Percentiles rank a stretch among this genome's conserved stretches.
phyloP scores from a whole-genome alignment of 768 basidiomycete species.

The Steccherinum ochraceum region DNA sequence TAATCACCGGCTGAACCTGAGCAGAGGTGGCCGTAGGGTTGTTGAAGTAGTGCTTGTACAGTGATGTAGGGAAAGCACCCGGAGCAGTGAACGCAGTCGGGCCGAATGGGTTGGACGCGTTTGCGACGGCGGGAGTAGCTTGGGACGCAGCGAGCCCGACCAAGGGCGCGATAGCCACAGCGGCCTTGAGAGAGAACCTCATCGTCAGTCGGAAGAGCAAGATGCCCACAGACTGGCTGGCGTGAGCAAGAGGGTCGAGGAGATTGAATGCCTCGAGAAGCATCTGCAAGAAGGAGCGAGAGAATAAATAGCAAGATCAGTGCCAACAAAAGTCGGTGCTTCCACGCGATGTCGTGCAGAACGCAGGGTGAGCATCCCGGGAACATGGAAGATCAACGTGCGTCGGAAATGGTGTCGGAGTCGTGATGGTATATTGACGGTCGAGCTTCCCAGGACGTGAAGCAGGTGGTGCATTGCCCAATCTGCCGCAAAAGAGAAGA shows the following conservation, averaged over 20 bases:
- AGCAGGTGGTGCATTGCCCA: too few species aligned
- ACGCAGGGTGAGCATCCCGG: too few species aligned
- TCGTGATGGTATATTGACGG: too few species aligned
- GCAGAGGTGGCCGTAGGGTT: slow-evolving; percentile 63
- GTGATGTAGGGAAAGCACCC: slow-evolving; percentile 59
- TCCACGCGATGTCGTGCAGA: background rate
- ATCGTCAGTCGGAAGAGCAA: background rate
- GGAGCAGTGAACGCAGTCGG: slow-evolving; percentile 52
- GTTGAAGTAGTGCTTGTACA: slow-evolving; percentile 65
- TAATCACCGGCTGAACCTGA: slow-evolving; percentile 73
- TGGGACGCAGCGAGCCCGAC: background rate
- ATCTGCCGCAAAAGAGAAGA: too few species aligned
- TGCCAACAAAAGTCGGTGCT: background rate
- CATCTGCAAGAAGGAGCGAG: background rate
- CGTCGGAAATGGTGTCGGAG: background rate
- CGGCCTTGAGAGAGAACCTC: background rate
- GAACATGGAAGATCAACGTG: background rate
- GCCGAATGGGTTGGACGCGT: slow-evolving; percentile 14
- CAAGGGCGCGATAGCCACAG: background rate
- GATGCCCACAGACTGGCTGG: background rate
- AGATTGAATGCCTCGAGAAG: background rate
- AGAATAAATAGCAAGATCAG: background rate
- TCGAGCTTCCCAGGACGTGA: too few species aligned
- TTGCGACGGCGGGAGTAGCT: slow-evolving; percentile 4
- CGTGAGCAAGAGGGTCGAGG: background rate